phyloP scores from a whole-genome alignment of 1,139 yeast species.

The Blastobotrys proliferans region DNA sequence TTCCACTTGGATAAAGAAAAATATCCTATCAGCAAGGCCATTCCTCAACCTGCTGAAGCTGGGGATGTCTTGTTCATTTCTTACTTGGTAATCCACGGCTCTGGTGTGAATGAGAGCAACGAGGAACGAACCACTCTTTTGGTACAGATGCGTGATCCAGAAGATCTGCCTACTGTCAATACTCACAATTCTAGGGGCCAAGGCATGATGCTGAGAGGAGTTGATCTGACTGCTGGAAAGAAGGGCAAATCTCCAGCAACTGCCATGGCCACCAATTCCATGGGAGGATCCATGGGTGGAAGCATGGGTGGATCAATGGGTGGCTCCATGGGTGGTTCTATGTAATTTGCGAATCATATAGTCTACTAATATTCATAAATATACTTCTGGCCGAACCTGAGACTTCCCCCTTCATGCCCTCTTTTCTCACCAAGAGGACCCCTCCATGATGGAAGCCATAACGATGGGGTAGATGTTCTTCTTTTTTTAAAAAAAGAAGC shows the following conservation, averaged over 20 bases:
- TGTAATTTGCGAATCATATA: no score
- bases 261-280: background rate
- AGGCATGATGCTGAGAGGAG: slow-evolving; percentile 3
- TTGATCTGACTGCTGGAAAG: background rate
- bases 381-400: no score
- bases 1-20: slow-evolving; percentile 4
- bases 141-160: slow-evolving; percentile 5
- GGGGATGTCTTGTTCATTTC: slow-evolving; percentile 5
- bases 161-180: background rate
- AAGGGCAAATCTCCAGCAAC: background rate
- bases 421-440: no score
- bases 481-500: no score
- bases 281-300: slow-evolving; percentile 1
- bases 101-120: slow-evolving; percentile 2
- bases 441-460: no score
- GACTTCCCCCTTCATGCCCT: no score
- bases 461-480: no score
- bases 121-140: slow-evolving; percentile 2
- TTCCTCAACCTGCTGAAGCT: slow-evolving; percentile 3
- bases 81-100: slow-evolving; percentile 2
- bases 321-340: background rate
- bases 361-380: no score
- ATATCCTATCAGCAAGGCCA: slow-evolving; percentile 2
- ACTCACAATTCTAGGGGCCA: slow-evolving; percentile 1
- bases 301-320: background rate